Evolutionary conservation across 257 asterid species (phyloP).

Genomic region (Petunia axillaris): DNA sequence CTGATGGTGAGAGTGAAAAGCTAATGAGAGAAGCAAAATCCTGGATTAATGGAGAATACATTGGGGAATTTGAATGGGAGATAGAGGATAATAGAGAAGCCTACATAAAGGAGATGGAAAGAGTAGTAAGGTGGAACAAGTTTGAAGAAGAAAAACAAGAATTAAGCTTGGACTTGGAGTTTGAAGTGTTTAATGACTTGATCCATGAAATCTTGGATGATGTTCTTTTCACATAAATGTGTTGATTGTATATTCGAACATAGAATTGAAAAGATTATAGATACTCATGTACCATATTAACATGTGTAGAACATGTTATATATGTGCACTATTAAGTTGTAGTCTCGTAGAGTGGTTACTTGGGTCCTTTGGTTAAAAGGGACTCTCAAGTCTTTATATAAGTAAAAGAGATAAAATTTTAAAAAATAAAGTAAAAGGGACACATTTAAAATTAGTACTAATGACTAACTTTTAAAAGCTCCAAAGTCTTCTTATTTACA

Average conservation of each 20-base stretch:
- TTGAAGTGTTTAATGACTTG: conserved; percentile 44
- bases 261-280: not conserved
- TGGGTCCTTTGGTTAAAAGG: too few species aligned
- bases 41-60: conserved; percentile 51
- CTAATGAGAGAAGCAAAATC: conserved; percentile 40
- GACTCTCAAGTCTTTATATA: too few species aligned
- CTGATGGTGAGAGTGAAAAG: conserved; percentile 31
- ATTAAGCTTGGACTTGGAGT: conserved; percentile 49
- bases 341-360: not conserved
- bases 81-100: conserved; percentile 44
- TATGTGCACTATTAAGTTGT: not conserved
- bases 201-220: conserved; percentile 49
- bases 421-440: too few species aligned
- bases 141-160: conserved; percentile 54
- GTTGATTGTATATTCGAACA: not conserved
- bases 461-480: too few species aligned
- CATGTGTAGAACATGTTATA: conserved; percentile 10
- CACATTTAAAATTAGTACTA: too few species aligned
- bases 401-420: too few species aligned
- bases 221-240: conserved; percentile 23
- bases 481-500: too few species aligned
- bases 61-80: conserved; percentile 58
- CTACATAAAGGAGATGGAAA: conserved; percentile 64
- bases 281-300: not conserved
- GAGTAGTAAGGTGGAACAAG: conserved; percentile 49